Evolutionary conservation across 129 eudicot genomes (phyloP).

Genomic region (Flaveria linearis): DNA sequence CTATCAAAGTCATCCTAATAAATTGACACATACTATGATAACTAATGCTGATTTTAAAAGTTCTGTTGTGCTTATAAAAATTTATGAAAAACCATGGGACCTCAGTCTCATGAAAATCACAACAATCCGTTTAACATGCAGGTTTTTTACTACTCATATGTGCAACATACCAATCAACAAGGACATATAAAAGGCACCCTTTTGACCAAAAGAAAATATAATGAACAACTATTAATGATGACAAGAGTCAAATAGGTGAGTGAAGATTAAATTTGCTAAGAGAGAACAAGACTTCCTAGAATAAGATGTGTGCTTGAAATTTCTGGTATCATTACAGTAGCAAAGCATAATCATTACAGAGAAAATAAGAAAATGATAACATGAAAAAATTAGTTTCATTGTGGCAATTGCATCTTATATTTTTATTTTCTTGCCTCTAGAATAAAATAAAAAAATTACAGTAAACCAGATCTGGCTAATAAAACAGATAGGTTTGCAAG

Average conservation of each 20-base stretch:
- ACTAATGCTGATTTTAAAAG: neutral
- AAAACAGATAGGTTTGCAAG: too few relatives aligned
- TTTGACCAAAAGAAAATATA: neutral
- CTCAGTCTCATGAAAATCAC: neutral
- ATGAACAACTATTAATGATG: neutral
- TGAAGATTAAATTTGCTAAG: too few relatives aligned
- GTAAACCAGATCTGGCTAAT: too few relatives aligned
- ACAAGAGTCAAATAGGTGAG: too few relatives aligned
- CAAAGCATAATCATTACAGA: neutral
- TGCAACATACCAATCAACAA: neutral
- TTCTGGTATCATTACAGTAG: constrained; percentile 5
- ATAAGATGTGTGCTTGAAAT: too few relatives aligned
- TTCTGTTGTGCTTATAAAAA: neutral
- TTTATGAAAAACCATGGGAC: neutral
- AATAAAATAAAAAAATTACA: too few relatives aligned
- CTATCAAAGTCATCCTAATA: too few relatives aligned
- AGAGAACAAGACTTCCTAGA: too few relatives aligned
- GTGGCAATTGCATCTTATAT: too few relatives aligned
- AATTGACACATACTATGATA: neutral
- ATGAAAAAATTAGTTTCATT: too few relatives aligned
- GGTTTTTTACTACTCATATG: neutral
- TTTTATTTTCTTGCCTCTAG: too few relatives aligned
- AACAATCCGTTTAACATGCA: neutral
- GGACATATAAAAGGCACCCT: neutral
- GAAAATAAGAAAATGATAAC: neutral